Evolutionary conservation across 192 early-diverging fungal genomes (phyloP).

Genomic region (Chytriomyces sp.): DNA sequence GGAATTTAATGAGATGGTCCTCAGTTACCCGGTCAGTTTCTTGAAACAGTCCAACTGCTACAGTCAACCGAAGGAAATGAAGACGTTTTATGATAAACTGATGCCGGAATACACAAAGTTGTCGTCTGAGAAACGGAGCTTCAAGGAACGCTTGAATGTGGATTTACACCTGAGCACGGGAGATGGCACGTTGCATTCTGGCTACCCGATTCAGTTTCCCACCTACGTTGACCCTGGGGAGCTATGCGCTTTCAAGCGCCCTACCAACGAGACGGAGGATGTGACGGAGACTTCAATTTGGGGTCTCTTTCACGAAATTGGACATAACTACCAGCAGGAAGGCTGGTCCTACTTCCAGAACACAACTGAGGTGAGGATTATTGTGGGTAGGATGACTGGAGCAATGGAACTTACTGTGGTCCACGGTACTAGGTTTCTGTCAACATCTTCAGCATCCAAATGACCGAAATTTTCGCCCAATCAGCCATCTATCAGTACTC

Average conservation of each 20-base stretch:
- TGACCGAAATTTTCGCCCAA: neutral
- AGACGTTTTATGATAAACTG: neutral
- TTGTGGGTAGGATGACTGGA: too few species aligned
- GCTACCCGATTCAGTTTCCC: neutral
- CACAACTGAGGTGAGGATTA: neutral
- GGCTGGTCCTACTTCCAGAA: neutral
- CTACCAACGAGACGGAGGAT: neutral
- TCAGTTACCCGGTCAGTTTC: neutral
- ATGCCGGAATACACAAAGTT: neutral
- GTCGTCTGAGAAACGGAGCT: neutral
- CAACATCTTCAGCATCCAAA: neutral
- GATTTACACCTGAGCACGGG: neutral
- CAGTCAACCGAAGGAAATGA: neutral
- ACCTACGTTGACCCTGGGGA: neutral
- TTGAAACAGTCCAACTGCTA: neutral
- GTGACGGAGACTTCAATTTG: neutral
- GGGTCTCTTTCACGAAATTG: neutral
- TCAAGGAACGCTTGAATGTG: neutral
- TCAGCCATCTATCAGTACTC: neutral
- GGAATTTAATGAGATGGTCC: neutral
- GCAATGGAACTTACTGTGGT: too few species aligned
- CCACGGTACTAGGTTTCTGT: neutral
- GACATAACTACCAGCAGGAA: neutral
- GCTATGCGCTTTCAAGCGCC: neutral
- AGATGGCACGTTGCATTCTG: neutral